phyloP scores from a whole-genome alignment of 148 eudicot species.

The Chenopodium suecicum region DNA sequence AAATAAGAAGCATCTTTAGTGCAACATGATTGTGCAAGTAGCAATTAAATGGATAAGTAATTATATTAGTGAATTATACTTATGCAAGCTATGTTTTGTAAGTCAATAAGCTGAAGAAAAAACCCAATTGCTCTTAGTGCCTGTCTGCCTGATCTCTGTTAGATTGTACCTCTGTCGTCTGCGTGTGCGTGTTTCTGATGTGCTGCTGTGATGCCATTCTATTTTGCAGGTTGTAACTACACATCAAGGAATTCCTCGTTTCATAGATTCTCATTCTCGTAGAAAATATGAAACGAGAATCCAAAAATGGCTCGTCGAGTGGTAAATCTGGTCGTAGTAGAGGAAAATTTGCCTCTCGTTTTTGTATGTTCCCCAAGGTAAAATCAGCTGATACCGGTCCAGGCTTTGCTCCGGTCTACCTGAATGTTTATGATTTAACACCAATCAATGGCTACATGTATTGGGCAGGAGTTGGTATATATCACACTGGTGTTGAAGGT shows the following conservation, averaged over 20 bases:
- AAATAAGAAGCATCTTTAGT: neutral
- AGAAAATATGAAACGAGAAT: constrained; percentile 42
- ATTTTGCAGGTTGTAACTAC: constrained; percentile 49
- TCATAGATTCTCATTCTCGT: constrained; percentile 28
- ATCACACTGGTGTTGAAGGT: constrained; percentile 91
- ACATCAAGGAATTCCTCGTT: constrained; percentile 32
- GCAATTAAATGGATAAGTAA: neutral
- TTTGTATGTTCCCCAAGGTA: constrained; percentile 61
- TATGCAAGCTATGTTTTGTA: neutral
- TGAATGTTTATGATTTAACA: constrained; percentile 88
- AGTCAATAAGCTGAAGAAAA: neutral
- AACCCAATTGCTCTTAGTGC: neutral
- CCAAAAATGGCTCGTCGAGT: constrained; percentile 44
- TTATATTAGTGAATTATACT: neutral
- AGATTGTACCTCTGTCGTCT: neutral
- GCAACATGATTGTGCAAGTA: neutral
- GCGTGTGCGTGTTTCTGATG: neutral
- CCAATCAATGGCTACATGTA: constrained; percentile 73
- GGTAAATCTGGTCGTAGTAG: constrained; percentile 40
- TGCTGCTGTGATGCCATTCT: constrained; percentile 3
- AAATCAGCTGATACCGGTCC: constrained; percentile 48
- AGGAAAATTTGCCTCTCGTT: constrained; percentile 41
- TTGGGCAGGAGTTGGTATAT: constrained; percentile 92
- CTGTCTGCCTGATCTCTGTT: neutral
- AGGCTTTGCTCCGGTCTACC: constrained; percentile 64